A percentile compares a stretch with the other conserved stretches of the same genome.
phyloP scores from a whole-genome alignment of 1,284 basidiomycete species.

The Farysia itapuensis region DNA sequence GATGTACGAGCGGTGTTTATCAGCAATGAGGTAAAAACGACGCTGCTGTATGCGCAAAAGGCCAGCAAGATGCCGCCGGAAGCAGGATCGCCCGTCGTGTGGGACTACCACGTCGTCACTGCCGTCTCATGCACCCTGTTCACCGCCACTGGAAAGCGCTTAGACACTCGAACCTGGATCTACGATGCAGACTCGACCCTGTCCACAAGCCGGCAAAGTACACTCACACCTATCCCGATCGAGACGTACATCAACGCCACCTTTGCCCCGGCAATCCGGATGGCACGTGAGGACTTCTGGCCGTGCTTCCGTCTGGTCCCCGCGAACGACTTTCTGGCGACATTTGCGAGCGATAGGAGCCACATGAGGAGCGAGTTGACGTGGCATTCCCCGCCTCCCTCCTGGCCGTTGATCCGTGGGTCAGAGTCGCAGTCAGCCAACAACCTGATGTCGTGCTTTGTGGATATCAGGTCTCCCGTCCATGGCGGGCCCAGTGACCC shows the following conservation, averaged over 20 bases:
- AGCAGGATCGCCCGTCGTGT: conserved; percentile 29
- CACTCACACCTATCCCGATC: conserved; percentile 3
- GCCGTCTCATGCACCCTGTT: conserved; percentile 14
- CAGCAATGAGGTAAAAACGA: conserved; percentile 22
- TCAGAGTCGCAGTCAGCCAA: conserved; percentile 1
- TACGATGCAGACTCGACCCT: conserved; percentile 40
- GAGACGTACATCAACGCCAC: conserved; percentile 9
- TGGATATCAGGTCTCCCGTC: conserved; percentile 1
- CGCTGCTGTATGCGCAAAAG: conserved; percentile 33
- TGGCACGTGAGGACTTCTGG: too few species aligned
- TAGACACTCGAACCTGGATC: conserved; percentile 19
- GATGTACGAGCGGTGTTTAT: conserved; percentile 30
- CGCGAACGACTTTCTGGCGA: conserved; percentile 7
- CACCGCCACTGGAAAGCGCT: not conserved
- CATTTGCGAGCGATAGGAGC: conserved; percentile 41
- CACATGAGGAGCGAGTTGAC: conserved; percentile 20
- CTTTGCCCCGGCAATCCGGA: conserved; percentile 4
- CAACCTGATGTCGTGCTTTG: conserved; percentile 24
- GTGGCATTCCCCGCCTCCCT: conserved; percentile 13
- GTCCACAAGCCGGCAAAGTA: not conserved
- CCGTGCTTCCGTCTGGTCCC: conserved; percentile 16
- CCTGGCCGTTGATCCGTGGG: conserved; percentile 12
- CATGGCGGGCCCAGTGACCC: too few species aligned
- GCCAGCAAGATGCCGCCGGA: conserved; percentile 14
- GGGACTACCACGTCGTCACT: conserved; percentile 50